Base-by-base conservation (phyloP, 2,329 filamentous ascomycete genomes). In the Uncinocarpus reesii region DNA sequence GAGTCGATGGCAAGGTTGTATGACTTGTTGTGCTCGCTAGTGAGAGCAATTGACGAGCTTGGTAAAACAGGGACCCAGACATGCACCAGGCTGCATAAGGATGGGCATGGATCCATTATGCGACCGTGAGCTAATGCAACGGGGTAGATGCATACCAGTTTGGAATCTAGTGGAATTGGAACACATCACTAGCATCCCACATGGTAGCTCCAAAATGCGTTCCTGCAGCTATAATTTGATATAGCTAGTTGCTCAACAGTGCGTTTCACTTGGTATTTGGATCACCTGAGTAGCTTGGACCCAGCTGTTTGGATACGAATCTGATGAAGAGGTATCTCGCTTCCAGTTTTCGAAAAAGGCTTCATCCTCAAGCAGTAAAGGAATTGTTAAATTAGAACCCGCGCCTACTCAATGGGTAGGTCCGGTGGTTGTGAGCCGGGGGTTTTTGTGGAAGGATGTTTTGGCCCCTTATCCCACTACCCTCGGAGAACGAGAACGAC, bases 221-320 rank as follows among this genome's bases (percentile, higher is more conserved):
- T 48, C 34, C 43, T 40, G 46, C 42, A 50, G 24, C 24, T 45
- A 18, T 49, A 43, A 54, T 50, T 52, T 45, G 52, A 47, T 53
- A 37, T 47, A 40, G 16, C 28, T 23, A 35, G 29, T 24, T 23
- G 53, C 51, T 51, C 53, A 45, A 23, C 26, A 48, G 43, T 29
- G 42, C 41, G 44, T 28, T 42, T 42, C 29, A 44, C 42, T 35
- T 50, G 20, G 46, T 26, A 18, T 38, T 59, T 55, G 51, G 56
- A 61, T 67, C 66, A 68, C 65, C 64, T 62, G 65, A 68, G 48
- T 57, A 55, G 55, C 51, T 59, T 50, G 54, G 58, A 59, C 62
- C 65, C 65, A 58, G 55, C 56, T 55, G 56, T 52, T 55, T 64
- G 66, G 63, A 29, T 49, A 42, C 46, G 36, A 18, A 31, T 7